phyloP scores from a whole-genome alignment of 2,329 filamentous ascomycete species.

The Scedosporium apiospermum region DNA sequence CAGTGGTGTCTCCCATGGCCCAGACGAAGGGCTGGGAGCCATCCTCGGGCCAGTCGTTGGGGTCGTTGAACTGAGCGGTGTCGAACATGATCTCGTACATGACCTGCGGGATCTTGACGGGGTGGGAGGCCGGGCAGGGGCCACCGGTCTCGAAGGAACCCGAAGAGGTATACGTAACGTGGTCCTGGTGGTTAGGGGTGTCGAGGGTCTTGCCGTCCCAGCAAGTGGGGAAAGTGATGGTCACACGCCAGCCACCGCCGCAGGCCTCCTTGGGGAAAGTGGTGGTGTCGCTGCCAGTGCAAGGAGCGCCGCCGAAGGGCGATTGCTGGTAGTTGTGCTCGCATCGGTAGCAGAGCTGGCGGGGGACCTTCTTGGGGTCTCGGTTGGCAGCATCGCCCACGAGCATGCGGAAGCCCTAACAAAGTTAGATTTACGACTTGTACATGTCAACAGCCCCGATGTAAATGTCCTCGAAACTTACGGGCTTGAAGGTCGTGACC shows the following conservation, averaged over 20 bases:
- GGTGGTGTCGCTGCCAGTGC: conserved; percentile 38
- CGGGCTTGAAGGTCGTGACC: conserved; percentile 32
- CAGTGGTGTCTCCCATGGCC: conserved; percentile 6
- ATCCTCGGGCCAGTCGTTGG: conserved; percentile 8
- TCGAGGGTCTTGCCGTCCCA: conserved; percentile 10
- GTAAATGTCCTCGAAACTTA: conserved; percentile 9
- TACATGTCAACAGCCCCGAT: no score
- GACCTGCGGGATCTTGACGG: conserved; percentile 10
- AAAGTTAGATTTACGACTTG: background rate
- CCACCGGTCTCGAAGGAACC: conserved; percentile 8
- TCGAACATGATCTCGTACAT: conserved; percentile 11
- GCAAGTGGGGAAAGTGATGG: conserved; percentile 40
- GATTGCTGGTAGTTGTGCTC: conserved; percentile 32
- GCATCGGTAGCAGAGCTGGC: conserved; percentile 35
- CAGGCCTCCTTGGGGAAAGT: conserved; percentile 33
- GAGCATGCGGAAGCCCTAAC: conserved; percentile 36
- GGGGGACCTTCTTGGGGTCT: conserved; percentile 17
- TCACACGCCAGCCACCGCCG: conserved; percentile 44
- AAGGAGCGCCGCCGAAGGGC: conserved; percentile 39
- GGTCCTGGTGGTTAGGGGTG: conserved; percentile 8
- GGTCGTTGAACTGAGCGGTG: conserved; percentile 8
- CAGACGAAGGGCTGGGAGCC: conserved; percentile 9
- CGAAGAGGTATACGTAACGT: conserved; percentile 6
- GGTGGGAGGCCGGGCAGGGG: conserved; percentile 8
- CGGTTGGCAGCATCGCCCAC: conserved; percentile 32